phyloP scores from a whole-genome alignment of 495 filamentous ascomycete species.

The Hyphodiscus hymeniophilus region DNA sequence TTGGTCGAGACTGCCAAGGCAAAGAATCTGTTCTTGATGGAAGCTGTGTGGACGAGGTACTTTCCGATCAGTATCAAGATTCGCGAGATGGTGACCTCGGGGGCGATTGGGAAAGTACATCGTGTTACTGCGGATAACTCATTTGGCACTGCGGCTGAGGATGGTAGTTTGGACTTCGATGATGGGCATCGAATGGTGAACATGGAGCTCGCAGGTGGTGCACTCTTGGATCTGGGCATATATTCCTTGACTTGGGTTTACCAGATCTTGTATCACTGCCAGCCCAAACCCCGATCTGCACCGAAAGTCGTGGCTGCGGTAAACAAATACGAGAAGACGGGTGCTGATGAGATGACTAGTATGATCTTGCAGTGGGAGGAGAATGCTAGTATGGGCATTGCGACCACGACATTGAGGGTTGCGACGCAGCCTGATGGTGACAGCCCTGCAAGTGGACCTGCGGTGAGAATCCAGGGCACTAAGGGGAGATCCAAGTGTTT shows the following conservation, averaged over 20 bases:
- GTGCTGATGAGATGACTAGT: slow-evolving; percentile 74
- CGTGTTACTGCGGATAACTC: slow-evolving; percentile 68
- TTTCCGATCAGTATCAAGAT: slow-evolving; percentile 71
- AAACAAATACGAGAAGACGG: slow-evolving; percentile 66
- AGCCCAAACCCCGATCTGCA: slow-evolving; percentile 35
- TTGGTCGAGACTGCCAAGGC: slow-evolving; percentile 63
- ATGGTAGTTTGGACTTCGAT: slow-evolving; percentile 33
- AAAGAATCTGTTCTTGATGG: slow-evolving; percentile 91
- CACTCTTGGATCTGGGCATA: slow-evolving; percentile 76
- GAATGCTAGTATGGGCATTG: slow-evolving; percentile 61
- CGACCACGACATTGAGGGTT: slow-evolving; percentile 66
- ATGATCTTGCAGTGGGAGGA: slow-evolving; percentile 72
- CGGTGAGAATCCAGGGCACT: slow-evolving; percentile 76
- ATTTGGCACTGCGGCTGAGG: slow-evolving; percentile 28
- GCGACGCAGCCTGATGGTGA: slow-evolving; percentile 39
- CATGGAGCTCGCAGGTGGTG: slow-evolving; percentile 75
- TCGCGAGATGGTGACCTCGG: slow-evolving; percentile 52
- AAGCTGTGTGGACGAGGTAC: slow-evolving; percentile 92
- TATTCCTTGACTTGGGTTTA: slow-evolving; percentile 92
- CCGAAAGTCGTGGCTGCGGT: slow-evolving; percentile 47
- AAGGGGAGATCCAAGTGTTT: slow-evolving; percentile 79
- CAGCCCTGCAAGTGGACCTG: slow-evolving; percentile 54
- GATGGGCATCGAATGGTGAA: slow-evolving; percentile 76
- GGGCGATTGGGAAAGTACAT: slow-evolving; percentile 62
- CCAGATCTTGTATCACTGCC: slow-evolving; percentile 67